Evolutionary conservation across 1,139 yeast genomes (phyloP), one percentile per base, ranked within the genome.

Genomic region (Suzukiozyma palmioleophila): DNA sequence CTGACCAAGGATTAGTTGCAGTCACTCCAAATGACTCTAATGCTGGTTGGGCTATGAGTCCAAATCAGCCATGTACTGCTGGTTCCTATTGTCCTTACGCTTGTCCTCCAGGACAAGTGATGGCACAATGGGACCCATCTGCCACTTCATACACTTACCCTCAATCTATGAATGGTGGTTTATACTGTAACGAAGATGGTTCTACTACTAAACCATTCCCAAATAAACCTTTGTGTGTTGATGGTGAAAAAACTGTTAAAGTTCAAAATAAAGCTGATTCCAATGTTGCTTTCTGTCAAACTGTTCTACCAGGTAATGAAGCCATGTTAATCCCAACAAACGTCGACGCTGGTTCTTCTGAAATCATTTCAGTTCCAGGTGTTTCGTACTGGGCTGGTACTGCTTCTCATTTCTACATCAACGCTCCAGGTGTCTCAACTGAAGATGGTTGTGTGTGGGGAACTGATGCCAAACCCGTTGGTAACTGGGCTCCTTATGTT

Each of bases 401-500:
- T 39, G 88, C 96, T 34, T 85, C 96, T 38, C 96, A 88, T 61
- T 88, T 77, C 67, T 88, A 88, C 62, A 64, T 88, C 59, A 88
- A 88, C 61, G 77, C 90, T 28, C 96, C 96, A 14, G 96, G 96
- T 44, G 82, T 84, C 25, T 75, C 87, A 29, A 73, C 81, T 26
- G 68, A 68, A 13, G 90, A 86, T 36, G 96, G 84, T 26, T 88
- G 96, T 63, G 77, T 77, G 45, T 88, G 96, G 96, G 96, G 96
- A 1, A 59, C 82, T 24, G 70, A 69, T 22, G 65, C 69, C 42
- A 69, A 82, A 47, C 81, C 92, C 15, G 67, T 69, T 48, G 96
- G 96, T 44, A 87, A 88, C 73, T 88, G 96, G 96, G 66, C 95
- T 21, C 96, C 96, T 21, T 88, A 85, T 53, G 95, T 88, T 45